phyloP scores from a whole-genome alignment of 73 alveolate genomes.

The Paramecium biaurelia region DNA sequence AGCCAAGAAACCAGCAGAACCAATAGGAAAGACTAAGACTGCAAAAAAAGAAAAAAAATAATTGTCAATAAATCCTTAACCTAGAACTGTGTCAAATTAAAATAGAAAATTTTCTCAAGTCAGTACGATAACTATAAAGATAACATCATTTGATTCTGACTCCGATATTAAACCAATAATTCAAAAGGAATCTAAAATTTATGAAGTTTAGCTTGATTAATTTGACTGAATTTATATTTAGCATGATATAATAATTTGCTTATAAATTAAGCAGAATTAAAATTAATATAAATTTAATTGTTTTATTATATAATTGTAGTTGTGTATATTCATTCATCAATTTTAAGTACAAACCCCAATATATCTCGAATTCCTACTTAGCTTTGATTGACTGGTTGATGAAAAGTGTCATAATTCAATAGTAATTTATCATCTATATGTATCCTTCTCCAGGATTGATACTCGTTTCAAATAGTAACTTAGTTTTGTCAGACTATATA shows the following conservation, averaged over 20 bases:
- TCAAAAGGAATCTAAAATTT: background rate
- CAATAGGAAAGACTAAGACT: background rate
- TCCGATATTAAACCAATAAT: background rate
- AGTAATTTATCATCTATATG: slow-evolving; percentile 15
- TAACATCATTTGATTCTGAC: background rate
- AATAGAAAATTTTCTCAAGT: background rate
- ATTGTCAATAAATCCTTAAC: background rate
- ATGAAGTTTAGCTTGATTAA: background rate
- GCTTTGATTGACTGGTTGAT: background rate
- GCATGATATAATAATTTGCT: background rate
- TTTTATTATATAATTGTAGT: background rate
- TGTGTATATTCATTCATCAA: background rate
- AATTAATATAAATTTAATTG: background rate
- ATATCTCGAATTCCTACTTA: background rate
- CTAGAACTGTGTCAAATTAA: background rate
- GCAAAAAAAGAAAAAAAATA: background rate
- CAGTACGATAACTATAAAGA: background rate
- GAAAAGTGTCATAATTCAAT: slow-evolving; percentile 27
- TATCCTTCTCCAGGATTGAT: slow-evolving; percentile 45
- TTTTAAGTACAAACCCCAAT: slow-evolving; percentile 16
- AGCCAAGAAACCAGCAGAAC: background rate
- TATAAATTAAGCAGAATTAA: background rate
- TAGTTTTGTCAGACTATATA: slow-evolving; percentile 5
- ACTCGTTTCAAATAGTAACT: slow-evolving; percentile 4
- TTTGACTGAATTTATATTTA: background rate